Evolutionary conservation across 495 filamentous ascomycete species (phyloP).

Genomic region (Aspergillus baeticus): DNA sequence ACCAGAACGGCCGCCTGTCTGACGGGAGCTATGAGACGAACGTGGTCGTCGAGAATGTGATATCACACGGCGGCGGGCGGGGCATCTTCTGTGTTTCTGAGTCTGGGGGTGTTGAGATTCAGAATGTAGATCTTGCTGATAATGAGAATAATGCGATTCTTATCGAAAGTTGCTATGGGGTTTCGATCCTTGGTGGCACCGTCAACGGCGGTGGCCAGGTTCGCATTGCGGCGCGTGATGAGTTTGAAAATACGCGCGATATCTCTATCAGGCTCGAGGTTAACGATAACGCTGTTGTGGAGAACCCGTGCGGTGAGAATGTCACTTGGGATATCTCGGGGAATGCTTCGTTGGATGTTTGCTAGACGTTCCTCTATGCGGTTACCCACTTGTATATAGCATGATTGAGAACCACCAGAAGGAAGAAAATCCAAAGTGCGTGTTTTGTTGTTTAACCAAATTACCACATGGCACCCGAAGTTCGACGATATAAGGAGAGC

Average conservation of each 20-base stretch:
- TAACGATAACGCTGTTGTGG: conserved; percentile 5
- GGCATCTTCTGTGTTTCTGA: conserved; percentile 17
- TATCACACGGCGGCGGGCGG: conserved; percentile 13
- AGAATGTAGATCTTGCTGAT: conserved; percentile 8
- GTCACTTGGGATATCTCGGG: conserved; percentile 16
- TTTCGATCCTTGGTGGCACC: conserved; percentile 10
- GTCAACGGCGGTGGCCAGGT: conserved; percentile 14
- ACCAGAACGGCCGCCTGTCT: conserved; percentile 3
- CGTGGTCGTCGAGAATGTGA: conserved; percentile 11
- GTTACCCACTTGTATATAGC: no score
- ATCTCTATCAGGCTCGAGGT: conserved; percentile 13
- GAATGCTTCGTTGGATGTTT: conserved; percentile 8
- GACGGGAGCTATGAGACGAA: conserved; percentile 16
- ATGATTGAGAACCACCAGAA: no score
- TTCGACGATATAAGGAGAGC: no score
- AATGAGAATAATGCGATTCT: conserved; percentile 18
- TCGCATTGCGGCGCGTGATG: conserved; percentile 9
- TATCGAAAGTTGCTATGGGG: conserved; percentile 18
- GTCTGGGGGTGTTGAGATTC: conserved; percentile 12
- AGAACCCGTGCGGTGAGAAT: conserved; percentile 17
- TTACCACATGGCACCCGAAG: no score
- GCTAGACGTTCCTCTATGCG: no score
- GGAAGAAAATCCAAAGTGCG: no score
- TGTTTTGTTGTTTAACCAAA: no score
- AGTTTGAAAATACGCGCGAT: conserved; percentile 9